Evolutionary conservation across 73 alveolate species (phyloP), one percentile per base, ranked within the genome.

Genomic region (Paramecium sexaurelia): DNA sequence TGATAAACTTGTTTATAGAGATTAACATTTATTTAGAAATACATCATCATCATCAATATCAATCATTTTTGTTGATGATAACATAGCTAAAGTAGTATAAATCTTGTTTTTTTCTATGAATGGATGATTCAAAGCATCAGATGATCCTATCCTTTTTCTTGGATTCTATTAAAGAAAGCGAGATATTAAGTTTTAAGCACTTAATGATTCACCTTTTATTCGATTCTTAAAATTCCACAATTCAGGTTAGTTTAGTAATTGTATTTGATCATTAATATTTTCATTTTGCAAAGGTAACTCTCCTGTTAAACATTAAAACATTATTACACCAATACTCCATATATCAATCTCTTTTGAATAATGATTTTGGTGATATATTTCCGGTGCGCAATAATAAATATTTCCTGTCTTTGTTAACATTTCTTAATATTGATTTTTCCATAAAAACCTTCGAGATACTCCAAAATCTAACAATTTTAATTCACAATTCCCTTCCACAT

Each of bases 91-190:
- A 19, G 73, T 43, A 26, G 27, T 37, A 15, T 37, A 35, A 6
- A 71, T 37, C 17, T 17, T 33, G 35, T 35, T 85, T 37, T 47
- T 32, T 39, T 92, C 94, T 10, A 97, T 41, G 90, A 97, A 97
- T 13, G 99, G 99, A 71, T 97, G 99, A 13, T 67, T 69, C 7
- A 97, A 85, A 8, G 99, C 99, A 26, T 95, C 96, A 43, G 92
- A 96, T 2, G 98, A 92, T 19, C 97, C 93, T 17, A 96, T 93
- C 9, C 90, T n/a, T 6, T 78, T 45, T 20, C 26, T 39, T 10
- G 90, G 90, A 78, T 78, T 27, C 15, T 17, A 20, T 19, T 78
- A 56, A 8, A 78, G 29, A 2, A 78, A 22, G 3, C 73, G n/a
- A 10, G 90, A 29, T 24, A 78, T 40, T 24, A 78, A 26, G 19